A percentile compares a stretch with the other conserved stretches of the same genome.
Evolutionary conservation across 805 yeast species (phyloP).

Genomic region (Yamadazyma sp.): DNA sequence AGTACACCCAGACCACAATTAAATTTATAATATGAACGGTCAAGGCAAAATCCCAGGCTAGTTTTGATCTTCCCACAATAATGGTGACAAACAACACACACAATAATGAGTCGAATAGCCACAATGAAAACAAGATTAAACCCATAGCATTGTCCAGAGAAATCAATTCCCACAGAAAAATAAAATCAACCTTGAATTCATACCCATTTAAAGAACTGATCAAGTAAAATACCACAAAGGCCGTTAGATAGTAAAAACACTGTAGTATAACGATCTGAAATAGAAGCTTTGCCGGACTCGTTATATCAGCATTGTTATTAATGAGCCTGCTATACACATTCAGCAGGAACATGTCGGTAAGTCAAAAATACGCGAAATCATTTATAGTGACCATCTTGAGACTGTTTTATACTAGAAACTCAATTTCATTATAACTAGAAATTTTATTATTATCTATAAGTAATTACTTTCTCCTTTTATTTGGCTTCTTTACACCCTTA

Average conservation of each 20-base stretch:
- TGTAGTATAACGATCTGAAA: slow-evolving; percentile 79
- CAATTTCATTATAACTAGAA: too few relatives aligned
- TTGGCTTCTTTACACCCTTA: slow-evolving; percentile 29
- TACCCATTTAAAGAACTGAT: slow-evolving; percentile 72
- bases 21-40: slow-evolving; percentile 85
- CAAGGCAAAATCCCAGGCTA: slow-evolving; percentile 96
- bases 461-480: slow-evolving; percentile 6
- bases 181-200: slow-evolving; percentile 63
- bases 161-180: slow-evolving; percentile 78
- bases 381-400: too few relatives aligned
- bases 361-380: too few relatives aligned
- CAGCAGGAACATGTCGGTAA: slow-evolving; percentile 7
- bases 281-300: slow-evolving; percentile 33
- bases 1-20: slow-evolving; percentile 62
- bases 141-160: slow-evolving; percentile 79
- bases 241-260: slow-evolving; percentile 73
- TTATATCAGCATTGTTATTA: slow-evolving; percentile 27
- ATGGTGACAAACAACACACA: slow-evolving; percentile 83
- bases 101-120: slow-evolving; percentile 82
- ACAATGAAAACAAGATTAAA: slow-evolving; percentile 64
- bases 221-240: slow-evolving; percentile 61
- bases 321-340: slow-evolving; percentile 27
- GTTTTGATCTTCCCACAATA: slow-evolving; percentile 86
- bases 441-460: too few relatives aligned
- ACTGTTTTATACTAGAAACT: too few relatives aligned